Evolutionary conservation across 1,284 basidiomycete species (phyloP), one percentile per base, ranked within the genome.

Genomic region (Cutaneotrichosporon daszewskae): DNA sequence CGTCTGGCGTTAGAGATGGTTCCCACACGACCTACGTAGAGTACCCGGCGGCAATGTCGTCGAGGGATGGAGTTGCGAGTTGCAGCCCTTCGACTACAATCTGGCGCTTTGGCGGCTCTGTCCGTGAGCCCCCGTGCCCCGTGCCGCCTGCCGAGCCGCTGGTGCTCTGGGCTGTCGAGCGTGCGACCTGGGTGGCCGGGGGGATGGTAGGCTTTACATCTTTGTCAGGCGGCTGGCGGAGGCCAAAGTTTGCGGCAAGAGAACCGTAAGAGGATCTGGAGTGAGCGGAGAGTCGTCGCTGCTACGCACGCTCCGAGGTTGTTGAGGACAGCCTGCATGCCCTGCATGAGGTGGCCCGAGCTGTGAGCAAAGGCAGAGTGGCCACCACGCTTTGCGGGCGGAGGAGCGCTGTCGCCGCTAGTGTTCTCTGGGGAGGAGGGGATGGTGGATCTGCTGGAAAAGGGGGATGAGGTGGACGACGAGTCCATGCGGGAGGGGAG

Each of bases 91-190:
- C 63, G 17, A 66, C 57, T 28, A 64, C 62, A 32, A 59, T 56
- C 29, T 48, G 32, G n/a, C 66, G 44, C 40, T 57, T 61, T 11
- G 66, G 66, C 8, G 64, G 60, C 33, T 68, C 64, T 11, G 63
- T 61, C 11, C 66, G 38, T 10, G 59, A 55, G 3, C 61, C 60
- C 13, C 57, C 60, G 26, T 62, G 59, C 18, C 47, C 54, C 8
- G 59, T 52, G 8, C 54, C 44, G 20, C 45, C 42, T 12, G 41
- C 54, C 8, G 59, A 53, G 8, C 54, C 44, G 20, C 45, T 43
- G 14, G 41, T 40, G 39, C 54, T 55, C 8, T 17, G 20, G 6
- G 28, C 37, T 5, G 22, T 19, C 28, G 13, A 14, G 13, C 13
- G 25, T 8, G 28, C 16, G 26, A 39, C 14, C 20, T 39, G 18